These are phyloP conservation scores for Monosporozyma yasuniensis DNA, from an alignment of 805 yeast species.

Conservation along the genomic window DNA sequence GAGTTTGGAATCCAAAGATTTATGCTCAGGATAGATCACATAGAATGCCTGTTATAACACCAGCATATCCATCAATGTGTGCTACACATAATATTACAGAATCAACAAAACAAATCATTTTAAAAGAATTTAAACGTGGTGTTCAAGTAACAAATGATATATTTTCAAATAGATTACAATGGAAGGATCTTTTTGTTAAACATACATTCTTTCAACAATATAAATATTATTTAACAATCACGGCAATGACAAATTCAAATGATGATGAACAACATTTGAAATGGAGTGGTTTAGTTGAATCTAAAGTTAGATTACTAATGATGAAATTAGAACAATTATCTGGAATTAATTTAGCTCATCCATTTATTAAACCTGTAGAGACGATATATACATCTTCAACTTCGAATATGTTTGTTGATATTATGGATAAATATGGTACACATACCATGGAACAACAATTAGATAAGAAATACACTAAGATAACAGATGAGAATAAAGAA, in stretches of 20 bases:
- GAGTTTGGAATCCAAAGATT: slow-evolving; percentile 93
- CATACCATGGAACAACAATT: slow-evolving; percentile 40
- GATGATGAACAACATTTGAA: slow-evolving; percentile 70
- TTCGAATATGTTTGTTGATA: slow-evolving; percentile 14
- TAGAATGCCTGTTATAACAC: slow-evolving; percentile 96
- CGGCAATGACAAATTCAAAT: slow-evolving; percentile 63
- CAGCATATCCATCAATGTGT: slow-evolving; percentile 90
- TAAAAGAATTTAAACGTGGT: slow-evolving; percentile 75
- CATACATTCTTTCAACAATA: slow-evolving; percentile 78
- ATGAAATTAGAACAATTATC: slow-evolving; percentile 70
- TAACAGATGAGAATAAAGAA: slow-evolving; percentile 32
- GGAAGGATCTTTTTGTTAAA: slow-evolving; percentile 69
- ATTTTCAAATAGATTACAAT: slow-evolving; percentile 47
- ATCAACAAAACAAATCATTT: slow-evolving; percentile 76
- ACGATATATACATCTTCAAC: slow-evolving; percentile 40
- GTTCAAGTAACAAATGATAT: slow-evolving; percentile 62
- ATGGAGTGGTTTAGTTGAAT: slow-evolving; percentile 91
- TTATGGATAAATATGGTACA: slow-evolving; percentile 57
- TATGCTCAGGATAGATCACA: slow-evolving; percentile 86
- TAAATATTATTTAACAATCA: slow-evolving; percentile 76
- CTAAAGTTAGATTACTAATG: slow-evolving; percentile 72
- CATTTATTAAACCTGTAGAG: slow-evolving; percentile 72
- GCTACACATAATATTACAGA: slow-evolving; percentile 92
- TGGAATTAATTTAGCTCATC: slow-evolving; percentile 80
- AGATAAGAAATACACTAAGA: slow-evolving; percentile 28